These are phyloP conservation scores for Hawksworthiomyces lignivorus DNA, from an alignment of 2,329 filamentous ascomycete genomes.

Conservation along the genomic window DNA sequence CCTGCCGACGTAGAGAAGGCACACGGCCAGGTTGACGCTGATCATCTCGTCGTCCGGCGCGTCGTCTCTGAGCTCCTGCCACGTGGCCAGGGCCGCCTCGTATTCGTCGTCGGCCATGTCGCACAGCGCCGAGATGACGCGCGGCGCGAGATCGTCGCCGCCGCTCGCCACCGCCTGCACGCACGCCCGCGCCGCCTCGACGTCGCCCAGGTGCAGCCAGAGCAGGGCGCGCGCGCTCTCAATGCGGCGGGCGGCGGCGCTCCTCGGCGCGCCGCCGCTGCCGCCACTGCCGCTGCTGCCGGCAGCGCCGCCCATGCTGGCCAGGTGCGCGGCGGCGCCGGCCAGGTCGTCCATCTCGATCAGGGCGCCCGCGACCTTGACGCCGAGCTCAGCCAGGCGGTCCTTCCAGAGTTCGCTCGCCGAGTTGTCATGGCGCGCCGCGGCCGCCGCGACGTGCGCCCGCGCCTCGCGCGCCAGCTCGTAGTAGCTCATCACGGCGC, in stretches of 20 bases:
- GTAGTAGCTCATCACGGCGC: slow-evolving; percentile 85
- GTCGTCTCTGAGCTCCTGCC: slow-evolving; percentile 42
- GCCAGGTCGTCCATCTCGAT: slow-evolving; percentile 84
- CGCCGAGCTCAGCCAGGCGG: slow-evolving; percentile 67
- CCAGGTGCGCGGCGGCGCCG: slow-evolving; percentile 68
- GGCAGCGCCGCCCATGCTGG: slow-evolving; percentile 37
- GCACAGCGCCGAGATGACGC: slow-evolving; percentile 59
- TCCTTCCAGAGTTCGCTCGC: slow-evolving; percentile 60
- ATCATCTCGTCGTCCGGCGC: slow-evolving; percentile 56
- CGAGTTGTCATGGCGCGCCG: slow-evolving; percentile 38
- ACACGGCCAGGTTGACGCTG: slow-evolving; percentile 76
- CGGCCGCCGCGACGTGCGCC: slow-evolving; percentile 44
- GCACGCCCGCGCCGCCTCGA: slow-evolving; percentile 55
- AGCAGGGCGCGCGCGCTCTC: slow-evolving; percentile 54
- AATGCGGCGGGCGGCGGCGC: slow-evolving; percentile 23
- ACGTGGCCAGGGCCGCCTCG: slow-evolving; percentile 52
- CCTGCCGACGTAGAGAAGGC: slow-evolving; percentile 70
- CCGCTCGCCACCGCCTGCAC: slow-evolving; percentile 24
- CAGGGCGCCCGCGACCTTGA: slow-evolving; percentile 57
- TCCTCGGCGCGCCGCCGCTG: slow-evolving; percentile 18
- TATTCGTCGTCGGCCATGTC: slow-evolving; percentile 74
- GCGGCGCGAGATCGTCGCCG: slow-evolving; percentile 28
- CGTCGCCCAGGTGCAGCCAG: slow-evolving; percentile 71
- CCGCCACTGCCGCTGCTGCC: slow-evolving; percentile 17
- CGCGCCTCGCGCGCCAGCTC: slow-evolving; percentile 77